A percentile compares a stretch with the other conserved stretches of the same genome.
These are phyloP conservation scores for Tetrahymena borealis DNA, from an alignment of 73 alveolate genomes.

Conservation along the genomic window DNA sequence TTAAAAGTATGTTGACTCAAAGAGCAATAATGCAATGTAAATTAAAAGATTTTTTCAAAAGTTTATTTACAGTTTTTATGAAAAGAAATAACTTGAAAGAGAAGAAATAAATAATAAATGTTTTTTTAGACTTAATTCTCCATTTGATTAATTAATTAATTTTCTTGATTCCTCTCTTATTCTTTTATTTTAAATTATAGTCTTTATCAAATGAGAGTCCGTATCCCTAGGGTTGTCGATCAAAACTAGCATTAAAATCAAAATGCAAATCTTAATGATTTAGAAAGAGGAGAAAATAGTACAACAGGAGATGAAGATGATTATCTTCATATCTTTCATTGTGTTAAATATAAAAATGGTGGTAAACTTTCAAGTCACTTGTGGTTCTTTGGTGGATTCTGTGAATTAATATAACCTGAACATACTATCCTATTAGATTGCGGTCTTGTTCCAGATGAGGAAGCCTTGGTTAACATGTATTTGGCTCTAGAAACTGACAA, in stretches of 20 bases:
- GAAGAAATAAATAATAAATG: too few relatives aligned
- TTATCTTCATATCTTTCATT: slow-evolving; percentile 28
- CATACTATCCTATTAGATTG: slow-evolving; percentile 35
- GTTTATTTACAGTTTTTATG: too few relatives aligned
- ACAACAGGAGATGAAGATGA: background rate
- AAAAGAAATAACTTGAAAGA: too few relatives aligned
- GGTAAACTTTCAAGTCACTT: slow-evolving; percentile 33
- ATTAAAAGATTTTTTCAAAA: background rate
- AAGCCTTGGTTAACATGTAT: slow-evolving; percentile 4
- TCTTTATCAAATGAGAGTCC: background rate
- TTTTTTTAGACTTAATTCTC: too few relatives aligned
- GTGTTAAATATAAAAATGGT: slow-evolving; percentile 28
- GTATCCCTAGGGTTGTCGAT: background rate
- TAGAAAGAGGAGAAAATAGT: background rate
- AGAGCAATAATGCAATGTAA: background rate
- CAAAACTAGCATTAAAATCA: background rate
- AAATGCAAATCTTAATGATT: too few relatives aligned
- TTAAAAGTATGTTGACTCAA: background rate
- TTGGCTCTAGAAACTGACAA: slow-evolving; percentile 32
- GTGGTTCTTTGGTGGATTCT: slow-evolving; percentile 48
- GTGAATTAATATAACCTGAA: slow-evolving; percentile 32
- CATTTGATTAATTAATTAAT: too few relatives aligned
- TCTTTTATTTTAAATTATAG: background rate
- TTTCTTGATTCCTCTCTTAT: background rate
- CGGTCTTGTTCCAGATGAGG: slow-evolving; percentile 34